These are phyloP conservation scores for Ustilago tritici DNA, from an alignment of 1,284 basidiomycete species.

Conservation along the genomic window DNA sequence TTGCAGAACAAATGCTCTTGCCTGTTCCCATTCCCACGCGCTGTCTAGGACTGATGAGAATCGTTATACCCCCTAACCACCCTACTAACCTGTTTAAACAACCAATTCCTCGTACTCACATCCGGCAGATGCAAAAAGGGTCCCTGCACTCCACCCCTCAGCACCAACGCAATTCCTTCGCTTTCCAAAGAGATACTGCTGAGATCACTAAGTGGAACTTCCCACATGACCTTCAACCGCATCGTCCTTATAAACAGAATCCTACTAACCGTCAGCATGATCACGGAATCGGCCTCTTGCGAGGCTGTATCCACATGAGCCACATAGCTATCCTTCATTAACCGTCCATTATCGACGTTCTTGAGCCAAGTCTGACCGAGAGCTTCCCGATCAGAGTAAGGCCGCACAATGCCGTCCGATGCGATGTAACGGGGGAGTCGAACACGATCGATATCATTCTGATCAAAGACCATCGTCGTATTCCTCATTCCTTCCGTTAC, in stretches of 20 bases:
- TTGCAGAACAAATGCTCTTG: neutral
- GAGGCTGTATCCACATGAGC: conserved; percentile 79
- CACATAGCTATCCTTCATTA: conserved; percentile 86
- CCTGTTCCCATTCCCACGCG: neutral
- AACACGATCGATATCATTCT: conserved; percentile 87
- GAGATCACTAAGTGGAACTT: conserved; percentile 86
- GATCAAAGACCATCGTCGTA: conserved; percentile 97
- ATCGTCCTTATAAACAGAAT: conserved; percentile 84
- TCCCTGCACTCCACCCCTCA: conserved; percentile 73
- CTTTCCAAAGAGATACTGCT: conserved; percentile 78
- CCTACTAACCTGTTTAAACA: conserved; percentile 73
- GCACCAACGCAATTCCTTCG: conserved; percentile 74
- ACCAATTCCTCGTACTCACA: conserved; percentile 73
- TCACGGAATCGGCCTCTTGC: conserved; percentile 66
- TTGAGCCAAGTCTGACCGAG: conserved; percentile 95
- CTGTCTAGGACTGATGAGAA: conserved; percentile 20
- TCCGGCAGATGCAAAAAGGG: conserved; percentile 74
- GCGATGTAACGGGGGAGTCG: conserved; percentile 89
- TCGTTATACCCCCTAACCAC: conserved; percentile 57
- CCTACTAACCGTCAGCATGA: conserved; percentile 65
- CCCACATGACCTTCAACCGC: conserved; percentile 89
- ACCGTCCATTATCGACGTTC: conserved; percentile 87
- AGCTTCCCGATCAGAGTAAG: conserved; percentile 86
- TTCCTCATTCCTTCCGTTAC: conserved; percentile 94
- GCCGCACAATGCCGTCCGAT: conserved; percentile 62